phyloP scores from a whole-genome alignment of 495 filamentous ascomycete genomes.

The Trichocladium uniseriatum region DNA sequence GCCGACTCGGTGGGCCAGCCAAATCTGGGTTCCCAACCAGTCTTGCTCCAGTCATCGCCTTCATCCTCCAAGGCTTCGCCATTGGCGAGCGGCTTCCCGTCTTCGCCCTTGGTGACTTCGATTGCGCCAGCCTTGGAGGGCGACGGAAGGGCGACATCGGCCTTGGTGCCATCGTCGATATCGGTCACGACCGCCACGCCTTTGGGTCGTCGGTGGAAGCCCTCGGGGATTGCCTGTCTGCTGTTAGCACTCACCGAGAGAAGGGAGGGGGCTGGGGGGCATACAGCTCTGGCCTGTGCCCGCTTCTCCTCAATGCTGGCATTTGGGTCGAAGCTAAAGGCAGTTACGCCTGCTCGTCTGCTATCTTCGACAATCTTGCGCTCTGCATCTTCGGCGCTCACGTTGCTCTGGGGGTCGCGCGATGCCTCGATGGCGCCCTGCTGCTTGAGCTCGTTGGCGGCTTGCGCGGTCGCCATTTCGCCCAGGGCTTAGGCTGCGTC shows the following conservation, averaged over 20 bases:
- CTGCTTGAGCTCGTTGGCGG: conserved; percentile 57
- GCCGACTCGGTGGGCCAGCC: conserved; percentile 47
- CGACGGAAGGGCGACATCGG: conserved; percentile 68
- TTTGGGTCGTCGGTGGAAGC: conserved; percentile 58
- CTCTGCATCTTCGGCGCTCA: conserved; percentile 63
- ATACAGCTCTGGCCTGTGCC: conserved; percentile 66
- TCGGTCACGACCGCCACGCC: conserved; percentile 67
- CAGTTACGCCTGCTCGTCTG: conserved; percentile 62
- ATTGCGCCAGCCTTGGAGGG: conserved; percentile 60
- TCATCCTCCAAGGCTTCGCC: conserved; percentile 47
- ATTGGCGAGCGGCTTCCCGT: conserved; percentile 38
- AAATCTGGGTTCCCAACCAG: conserved; percentile 85
- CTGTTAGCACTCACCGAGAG: conserved; percentile 9
- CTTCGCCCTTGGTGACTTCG: conserved; percentile 30
- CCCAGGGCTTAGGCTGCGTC: conserved; percentile 7
- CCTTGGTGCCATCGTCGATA: conserved; percentile 57
- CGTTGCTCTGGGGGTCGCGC: conserved; percentile 55
- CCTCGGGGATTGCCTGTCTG: conserved; percentile 38
- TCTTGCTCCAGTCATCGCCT: conserved; percentile 51
- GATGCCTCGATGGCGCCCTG: conserved; percentile 67
- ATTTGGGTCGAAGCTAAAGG: conserved; percentile 80
- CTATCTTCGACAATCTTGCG: conserved; percentile 63
- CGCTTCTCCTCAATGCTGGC: conserved; percentile 77
- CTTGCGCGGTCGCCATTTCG: conserved; percentile 33
- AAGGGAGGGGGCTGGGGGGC: conserved; percentile 23